Evolutionary conservation across 768 basidiomycete genomes (phyloP).

Genomic region (Sporobolomyces pararoseus): DNA sequence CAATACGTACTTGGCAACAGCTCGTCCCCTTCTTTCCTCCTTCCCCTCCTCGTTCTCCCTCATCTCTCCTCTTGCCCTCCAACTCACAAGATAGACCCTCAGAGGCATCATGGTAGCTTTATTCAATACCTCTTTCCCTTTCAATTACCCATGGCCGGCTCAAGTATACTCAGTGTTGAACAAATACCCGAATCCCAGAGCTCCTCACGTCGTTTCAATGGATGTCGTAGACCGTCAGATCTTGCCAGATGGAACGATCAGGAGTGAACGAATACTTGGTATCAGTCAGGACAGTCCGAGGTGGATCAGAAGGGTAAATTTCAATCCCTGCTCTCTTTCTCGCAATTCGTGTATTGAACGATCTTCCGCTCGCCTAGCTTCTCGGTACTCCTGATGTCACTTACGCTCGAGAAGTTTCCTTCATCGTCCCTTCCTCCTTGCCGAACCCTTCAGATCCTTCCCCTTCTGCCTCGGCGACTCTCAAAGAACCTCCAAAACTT

Average conservation of each 20-base stretch:
- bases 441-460: slow-evolving; percentile 7
- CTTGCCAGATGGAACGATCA: slow-evolving; percentile 35
- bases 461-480: background rate
- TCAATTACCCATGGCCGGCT: slow-evolving; percentile 36
- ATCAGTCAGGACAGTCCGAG: slow-evolving; percentile 38
- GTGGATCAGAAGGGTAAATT: slow-evolving; percentile 38
- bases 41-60: background rate
- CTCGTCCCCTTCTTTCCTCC: background rate
- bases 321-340: background rate
- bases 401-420: slow-evolving; percentile 40
- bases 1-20: background rate
- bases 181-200: slow-evolving; percentile 43
- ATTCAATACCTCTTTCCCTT: slow-evolving; percentile 36
- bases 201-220: slow-evolving; percentile 40
- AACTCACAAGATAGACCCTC: background rate
- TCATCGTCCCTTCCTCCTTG: slow-evolving; percentile 37
- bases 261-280: slow-evolving; percentile 39
- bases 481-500: slow-evolving; percentile 41
- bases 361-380: slow-evolving; percentile 11
- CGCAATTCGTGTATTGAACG: background rate
- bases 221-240: slow-evolving; percentile 35
- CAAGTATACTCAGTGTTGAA: slow-evolving; percentile 40
- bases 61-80: too few species aligned
- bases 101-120: slow-evolving; percentile 27
- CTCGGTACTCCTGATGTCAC: slow-evolving; percentile 38